Base-by-base conservation (phyloP, 345 rosid genomes). In the Sonneratia alba region DNA sequence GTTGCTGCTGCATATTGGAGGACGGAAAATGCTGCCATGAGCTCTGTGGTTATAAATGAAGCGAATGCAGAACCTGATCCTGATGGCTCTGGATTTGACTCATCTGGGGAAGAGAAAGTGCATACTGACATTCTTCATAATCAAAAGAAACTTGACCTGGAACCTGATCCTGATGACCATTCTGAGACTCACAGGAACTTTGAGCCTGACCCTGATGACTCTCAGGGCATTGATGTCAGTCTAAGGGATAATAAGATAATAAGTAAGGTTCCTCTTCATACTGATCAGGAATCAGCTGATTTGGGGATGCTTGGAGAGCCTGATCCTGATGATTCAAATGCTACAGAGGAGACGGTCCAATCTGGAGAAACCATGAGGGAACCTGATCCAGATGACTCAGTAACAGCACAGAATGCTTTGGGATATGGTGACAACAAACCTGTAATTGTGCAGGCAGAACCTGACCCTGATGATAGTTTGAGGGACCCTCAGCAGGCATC, bases 1-100 rank as follows among this genome's bases (percentile, higher is more conserved):
- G 94, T 89, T 73, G 83, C 87, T 78, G 99, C 99, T 87, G 99
- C 98, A 63, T 90, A 79, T 83, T 83, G 61, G 56, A 93, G 96
- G 75, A 73, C 85, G 59, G 83, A 75, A 71, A 71, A 71, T 49
- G 73, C 80, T 56, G 77, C 82, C 74, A 73, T 43, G 27, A 70
- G 72, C 65, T 48, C 8, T 77, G 53, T 38, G 12, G 76, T 68
- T 55, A 73, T 27, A 73, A 79, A 84, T 65, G 82, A 83, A 81
- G 79, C 59, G 9, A 74, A 75, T 14, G 83, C 78, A 68, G 95
- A 89, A 79, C 87, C 91, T 67, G 90, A 87, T 57, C 86, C 82
- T 36, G 91, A 89, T 84, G 87, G 86, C 76, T 75, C 87, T n/a
- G 73, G 63, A 67, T 64, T 55, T 34, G 42, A 56, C 24, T 27